These are phyloP conservation scores for Reticulascus tulasneorum DNA, from an alignment of 2,329 filamentous ascomycete species.

Conservation along the genomic window DNA sequence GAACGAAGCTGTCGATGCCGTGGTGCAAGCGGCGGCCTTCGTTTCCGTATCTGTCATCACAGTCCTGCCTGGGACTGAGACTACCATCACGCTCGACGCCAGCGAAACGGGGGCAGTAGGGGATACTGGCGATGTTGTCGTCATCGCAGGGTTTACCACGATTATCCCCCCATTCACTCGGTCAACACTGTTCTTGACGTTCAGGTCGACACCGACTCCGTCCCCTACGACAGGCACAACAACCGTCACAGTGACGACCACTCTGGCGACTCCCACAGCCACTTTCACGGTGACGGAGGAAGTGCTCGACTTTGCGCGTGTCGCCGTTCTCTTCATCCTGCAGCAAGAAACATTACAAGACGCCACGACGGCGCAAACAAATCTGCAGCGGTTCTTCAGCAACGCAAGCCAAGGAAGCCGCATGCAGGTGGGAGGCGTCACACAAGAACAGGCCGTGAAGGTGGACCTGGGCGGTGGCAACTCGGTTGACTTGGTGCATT, in stretches of 20 bases:
- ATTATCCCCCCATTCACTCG: constrained; percentile 20
- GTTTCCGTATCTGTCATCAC: constrained; percentile 20
- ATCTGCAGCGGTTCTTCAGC: constrained; percentile 53
- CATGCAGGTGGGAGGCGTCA: constrained; percentile 24
- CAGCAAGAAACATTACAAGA: constrained; percentile 48
- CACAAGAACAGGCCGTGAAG: constrained; percentile 32
- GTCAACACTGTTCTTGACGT: constrained; percentile 12
- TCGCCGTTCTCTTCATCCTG: constrained; percentile 58
- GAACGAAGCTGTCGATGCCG: neutral
- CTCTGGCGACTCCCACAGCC: constrained; percentile 19
- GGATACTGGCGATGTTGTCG: constrained; percentile 10
- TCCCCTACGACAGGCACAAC: constrained; percentile 19
- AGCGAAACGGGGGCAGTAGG: constrained; percentile 14
- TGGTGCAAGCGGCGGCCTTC: constrained; percentile 7
- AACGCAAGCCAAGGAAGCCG: constrained; percentile 24
- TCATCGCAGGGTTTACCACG: constrained; percentile 18
- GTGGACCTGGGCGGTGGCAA: constrained; percentile 39
- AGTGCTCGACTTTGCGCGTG: constrained; percentile 59
- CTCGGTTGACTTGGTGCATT: constrained; percentile 47
- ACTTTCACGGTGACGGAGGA: constrained; percentile 50
- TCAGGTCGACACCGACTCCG: constrained; percentile 21
- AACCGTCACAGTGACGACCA: constrained; percentile 14
- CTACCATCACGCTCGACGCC: constrained; percentile 28
- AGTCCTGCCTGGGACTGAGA: constrained; percentile 22
- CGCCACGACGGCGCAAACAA: constrained; percentile 50